phyloP scores from a whole-genome alignment of 1,284 basidiomycete species.

The Sphaerobolus stellatus region DNA sequence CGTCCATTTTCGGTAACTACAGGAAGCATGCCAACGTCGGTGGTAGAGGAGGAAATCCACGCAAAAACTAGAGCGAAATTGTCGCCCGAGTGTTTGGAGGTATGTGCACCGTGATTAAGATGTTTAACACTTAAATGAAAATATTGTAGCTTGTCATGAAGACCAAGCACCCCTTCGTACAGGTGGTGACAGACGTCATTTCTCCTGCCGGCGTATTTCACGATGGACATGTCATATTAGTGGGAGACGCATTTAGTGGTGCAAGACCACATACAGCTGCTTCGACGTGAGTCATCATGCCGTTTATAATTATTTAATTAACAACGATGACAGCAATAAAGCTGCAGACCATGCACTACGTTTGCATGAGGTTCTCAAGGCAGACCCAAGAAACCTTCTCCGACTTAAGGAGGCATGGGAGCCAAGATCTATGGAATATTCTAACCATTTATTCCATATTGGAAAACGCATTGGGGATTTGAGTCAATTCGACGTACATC shows the following conservation, averaged over 20 bases:
- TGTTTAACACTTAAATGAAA: neutral
- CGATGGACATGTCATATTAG: conserved; percentile 10
- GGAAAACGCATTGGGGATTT: conserved; percentile 7
- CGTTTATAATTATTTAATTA: neutral
- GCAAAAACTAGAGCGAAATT: conserved; percentile 8
- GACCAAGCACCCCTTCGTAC: conserved; percentile 10
- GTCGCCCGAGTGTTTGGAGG: conserved; percentile 9
- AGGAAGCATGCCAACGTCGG: conserved; percentile 7
- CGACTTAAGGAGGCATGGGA: conserved; percentile 4
- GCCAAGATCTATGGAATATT: conserved; percentile 6
- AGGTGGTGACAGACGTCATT: conserved; percentile 12
- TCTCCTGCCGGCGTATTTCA: conserved; percentile 10
- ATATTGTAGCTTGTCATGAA: conserved; percentile 9
- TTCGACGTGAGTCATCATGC: conserved; percentile 5
- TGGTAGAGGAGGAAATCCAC: conserved; percentile 10
- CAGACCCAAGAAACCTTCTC: neutral
- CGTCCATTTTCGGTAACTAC: conserved; percentile 9
- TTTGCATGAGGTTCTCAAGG: conserved; percentile 2
- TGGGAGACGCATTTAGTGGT: conserved; percentile 11
- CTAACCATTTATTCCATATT: conserved; percentile 9
- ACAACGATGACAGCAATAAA: conserved; percentile 2
- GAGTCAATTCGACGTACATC: conserved; percentile 14
- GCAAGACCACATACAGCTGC: conserved; percentile 13
- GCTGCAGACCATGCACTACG: conserved; percentile 13
- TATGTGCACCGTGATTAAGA: neutral